phyloP scores from a whole-genome alignment of 1,284 basidiomycete genomes.

The Cutaneotrichosporon arboriforme region DNA sequence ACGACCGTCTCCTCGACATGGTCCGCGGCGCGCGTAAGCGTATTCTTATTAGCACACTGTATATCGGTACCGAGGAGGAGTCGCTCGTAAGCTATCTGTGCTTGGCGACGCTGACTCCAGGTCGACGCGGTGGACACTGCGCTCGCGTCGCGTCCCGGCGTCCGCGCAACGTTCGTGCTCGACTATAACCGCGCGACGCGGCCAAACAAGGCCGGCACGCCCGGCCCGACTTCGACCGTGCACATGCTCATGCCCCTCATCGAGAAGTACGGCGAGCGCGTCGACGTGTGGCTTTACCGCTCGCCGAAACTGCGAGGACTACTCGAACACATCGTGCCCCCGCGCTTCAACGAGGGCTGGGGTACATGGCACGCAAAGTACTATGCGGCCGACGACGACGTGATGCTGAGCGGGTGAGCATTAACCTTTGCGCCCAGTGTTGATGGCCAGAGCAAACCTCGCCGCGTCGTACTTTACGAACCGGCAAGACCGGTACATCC shows the following conservation, averaged over 20 bases:
- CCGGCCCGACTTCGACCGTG: slow-evolving; percentile 57
- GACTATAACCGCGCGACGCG: slow-evolving; percentile 91
- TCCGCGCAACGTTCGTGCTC: slow-evolving; percentile 70
- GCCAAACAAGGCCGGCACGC: slow-evolving; percentile 51
- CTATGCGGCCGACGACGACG: slow-evolving; percentile 86
- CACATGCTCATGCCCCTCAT: slow-evolving; percentile 68
- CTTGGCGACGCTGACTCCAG: slow-evolving; percentile 48
- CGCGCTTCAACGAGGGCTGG: slow-evolving; percentile 95
- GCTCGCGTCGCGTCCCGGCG: slow-evolving; percentile 56
- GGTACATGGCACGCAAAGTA: slow-evolving; percentile 98
- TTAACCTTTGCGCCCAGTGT: background rate
- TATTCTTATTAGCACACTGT: slow-evolving; percentile 80
- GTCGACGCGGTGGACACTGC: slow-evolving; percentile 61
- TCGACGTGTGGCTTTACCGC: slow-evolving; percentile 73
- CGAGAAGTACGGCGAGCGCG: slow-evolving; percentile 64
- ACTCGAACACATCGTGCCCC: slow-evolving; percentile 72
- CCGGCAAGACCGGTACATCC: slow-evolving; percentile 88
- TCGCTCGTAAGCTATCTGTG: slow-evolving; percentile 53
- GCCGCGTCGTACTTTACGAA: slow-evolving; percentile 91
- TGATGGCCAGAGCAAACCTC: slow-evolving; percentile 72
- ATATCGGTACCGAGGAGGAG: slow-evolving; percentile 66
- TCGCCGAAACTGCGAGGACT: slow-evolving; percentile 76
- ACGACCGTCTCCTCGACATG: slow-evolving; percentile 54
- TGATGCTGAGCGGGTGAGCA: slow-evolving; percentile 86
- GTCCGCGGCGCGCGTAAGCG: slow-evolving; percentile 64